Conservation (phyloP, 2,329 filamentous ascomycete species). For the Fonsecaea nubica region DNA sequence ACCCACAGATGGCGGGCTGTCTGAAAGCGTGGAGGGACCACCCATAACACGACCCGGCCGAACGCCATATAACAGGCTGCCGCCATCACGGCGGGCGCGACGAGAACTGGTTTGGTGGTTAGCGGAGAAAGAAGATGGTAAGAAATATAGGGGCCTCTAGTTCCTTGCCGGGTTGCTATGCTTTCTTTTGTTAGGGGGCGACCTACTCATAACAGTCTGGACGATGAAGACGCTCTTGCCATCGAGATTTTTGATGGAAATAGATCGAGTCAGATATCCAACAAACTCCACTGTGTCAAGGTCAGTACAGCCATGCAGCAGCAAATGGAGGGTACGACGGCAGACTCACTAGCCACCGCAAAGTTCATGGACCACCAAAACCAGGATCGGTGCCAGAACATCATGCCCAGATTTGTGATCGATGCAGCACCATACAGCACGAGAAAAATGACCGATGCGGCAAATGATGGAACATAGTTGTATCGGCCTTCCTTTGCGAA, state of each 20-base stretch:
- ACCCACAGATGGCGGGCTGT: constrained; percentile 48
- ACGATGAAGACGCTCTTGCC: constrained; percentile 39
- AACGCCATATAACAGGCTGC: constrained; percentile 57
- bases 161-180: neutral
- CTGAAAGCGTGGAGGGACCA: constrained; percentile 42
- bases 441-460: constrained; percentile 46
- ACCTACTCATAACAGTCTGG: constrained; percentile 48
- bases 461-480: constrained; percentile 49
- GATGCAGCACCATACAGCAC: constrained; percentile 44
- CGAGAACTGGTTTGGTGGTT: constrained; percentile 43
- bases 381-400: constrained; percentile 45
- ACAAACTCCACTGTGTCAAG: constrained; percentile 46
- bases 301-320: constrained; percentile 9
- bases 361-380: constrained; percentile 57
- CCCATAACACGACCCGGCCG: constrained; percentile 55
- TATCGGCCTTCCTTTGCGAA: constrained; percentile 38
- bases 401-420: constrained; percentile 43
- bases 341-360: constrained; percentile 45
- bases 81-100: constrained; percentile 55
- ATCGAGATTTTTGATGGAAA: constrained; percentile 36
- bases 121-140: neutral
- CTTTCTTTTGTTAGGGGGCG: neutral
- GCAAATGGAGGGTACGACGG: neutral
- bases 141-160: neutral
- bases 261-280: constrained; percentile 47